These are phyloP conservation scores for Fusarium camptoceras DNA, from an alignment of 2,329 filamentous ascomycete species.

Conservation along the genomic window DNA sequence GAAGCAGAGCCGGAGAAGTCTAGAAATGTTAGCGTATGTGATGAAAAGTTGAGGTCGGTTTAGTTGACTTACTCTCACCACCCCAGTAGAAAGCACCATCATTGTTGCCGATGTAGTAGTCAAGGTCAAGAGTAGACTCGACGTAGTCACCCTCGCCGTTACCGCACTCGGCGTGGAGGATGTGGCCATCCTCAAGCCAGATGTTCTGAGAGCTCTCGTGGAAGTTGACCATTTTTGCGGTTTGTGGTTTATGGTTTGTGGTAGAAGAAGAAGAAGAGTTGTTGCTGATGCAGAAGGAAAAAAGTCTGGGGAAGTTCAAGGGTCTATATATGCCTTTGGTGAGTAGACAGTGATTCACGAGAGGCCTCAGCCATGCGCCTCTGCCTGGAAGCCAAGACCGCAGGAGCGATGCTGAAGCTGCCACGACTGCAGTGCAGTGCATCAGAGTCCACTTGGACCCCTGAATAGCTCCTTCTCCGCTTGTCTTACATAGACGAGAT, in stretches of 20 bases:
- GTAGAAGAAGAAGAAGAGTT: background rate
- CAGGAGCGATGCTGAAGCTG: slow-evolving; percentile 23
- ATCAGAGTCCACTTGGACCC: slow-evolving; percentile 24
- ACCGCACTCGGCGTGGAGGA: slow-evolving; percentile 58
- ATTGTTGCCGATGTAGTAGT: slow-evolving; percentile 63
- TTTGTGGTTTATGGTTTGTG: background rate
- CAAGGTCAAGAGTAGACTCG: slow-evolving; percentile 62
- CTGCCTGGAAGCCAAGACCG: background rate
- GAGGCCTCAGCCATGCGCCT: slow-evolving; percentile 34
- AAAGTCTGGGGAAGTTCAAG: background rate
- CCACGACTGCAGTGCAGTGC: slow-evolving; percentile 38
- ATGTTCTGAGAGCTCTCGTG: slow-evolving; percentile 60
- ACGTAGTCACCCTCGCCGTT: slow-evolving; percentile 57
- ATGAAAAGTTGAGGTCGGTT: background rate
- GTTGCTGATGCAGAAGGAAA: background rate
- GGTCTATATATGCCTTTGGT: slow-evolving; percentile 11
- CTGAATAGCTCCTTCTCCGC: slow-evolving; percentile 1
- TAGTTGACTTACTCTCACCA: slow-evolving; percentile 44
- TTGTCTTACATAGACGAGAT: background rate
- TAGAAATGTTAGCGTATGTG: background rate
- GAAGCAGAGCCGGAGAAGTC: slow-evolving; percentile 61
- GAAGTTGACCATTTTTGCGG: slow-evolving; percentile 54
- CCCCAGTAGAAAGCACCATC: slow-evolving; percentile 63
- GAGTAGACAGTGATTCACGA: background rate
- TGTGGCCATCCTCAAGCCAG: slow-evolving; percentile 61